A percentile compares a stretch with the other conserved stretches of the same genome.
These are phyloP conservation scores for Pichia sp. DNA, from an alignment of 1,139 yeast species.

Conservation along the genomic window DNA sequence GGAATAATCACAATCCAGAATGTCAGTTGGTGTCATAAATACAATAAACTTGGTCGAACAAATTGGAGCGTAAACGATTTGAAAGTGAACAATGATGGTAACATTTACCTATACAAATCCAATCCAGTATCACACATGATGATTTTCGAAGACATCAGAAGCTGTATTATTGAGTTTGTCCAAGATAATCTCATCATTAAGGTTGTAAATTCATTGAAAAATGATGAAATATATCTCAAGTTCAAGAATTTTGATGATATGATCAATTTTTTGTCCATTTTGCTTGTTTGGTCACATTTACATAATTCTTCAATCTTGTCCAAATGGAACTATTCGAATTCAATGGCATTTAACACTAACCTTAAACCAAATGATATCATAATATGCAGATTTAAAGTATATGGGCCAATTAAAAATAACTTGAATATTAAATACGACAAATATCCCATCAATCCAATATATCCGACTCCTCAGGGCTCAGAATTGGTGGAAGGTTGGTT, in stretches of 20 bases:
- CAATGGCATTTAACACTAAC: constrained; percentile 24
- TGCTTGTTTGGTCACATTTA: constrained; percentile 59
- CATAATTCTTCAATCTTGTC: constrained; percentile 50
- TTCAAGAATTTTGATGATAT: constrained; percentile 38
- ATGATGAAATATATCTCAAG: constrained; percentile 30
- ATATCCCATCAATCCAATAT: constrained; percentile 32
- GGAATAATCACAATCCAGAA: neutral
- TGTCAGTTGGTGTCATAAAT: neutral
- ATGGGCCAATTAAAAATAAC: constrained; percentile 46
- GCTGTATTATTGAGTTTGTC: neutral
- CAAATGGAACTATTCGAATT: constrained; percentile 44
- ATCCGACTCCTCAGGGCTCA: constrained; percentile 13
- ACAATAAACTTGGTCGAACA: neutral
- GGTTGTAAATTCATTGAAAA: neutral
- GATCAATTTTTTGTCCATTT: constrained; percentile 39
- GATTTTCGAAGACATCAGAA: neutral
- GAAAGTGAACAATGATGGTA: neutral
- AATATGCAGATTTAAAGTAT: constrained; percentile 59
- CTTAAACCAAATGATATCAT: constrained; percentile 32
- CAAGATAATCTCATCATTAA: neutral
- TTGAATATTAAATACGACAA: neutral
- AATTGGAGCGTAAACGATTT: neutral
- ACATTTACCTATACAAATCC: neutral
- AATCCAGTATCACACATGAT: neutral
- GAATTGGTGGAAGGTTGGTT: constrained; percentile 54